Base-by-base conservation (phyloP, 768 basidiomycete genomes). In the Lactarius akahatsu region DNA sequence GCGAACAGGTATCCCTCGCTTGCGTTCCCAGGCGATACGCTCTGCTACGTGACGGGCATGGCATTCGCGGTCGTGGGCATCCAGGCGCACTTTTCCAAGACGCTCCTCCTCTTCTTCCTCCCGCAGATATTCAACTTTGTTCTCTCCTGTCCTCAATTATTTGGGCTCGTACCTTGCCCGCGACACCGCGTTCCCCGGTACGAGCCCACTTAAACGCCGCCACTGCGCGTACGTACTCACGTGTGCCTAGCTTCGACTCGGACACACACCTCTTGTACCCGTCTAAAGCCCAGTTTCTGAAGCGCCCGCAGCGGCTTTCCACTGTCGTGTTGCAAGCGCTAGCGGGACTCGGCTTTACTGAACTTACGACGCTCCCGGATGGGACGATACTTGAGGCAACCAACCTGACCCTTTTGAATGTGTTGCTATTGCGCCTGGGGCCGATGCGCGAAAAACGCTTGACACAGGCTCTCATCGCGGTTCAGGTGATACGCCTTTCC, bases 61-160 rank as follows among this genome's bases (percentile, higher is more conserved):
- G 94, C 97, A 4, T 98, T 99, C 75, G 90, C 97, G 0, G 96
- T 97, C 10, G 95, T 96, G 38, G 96, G 94, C 28, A 98, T 99
- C 69, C 93, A 97, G 73, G 94, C 91, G 0, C 97, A 99, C 76
- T 98, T 95, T 77, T 94, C 93, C 61, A 99, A 99, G 78, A 99
- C 97, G 0, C 80, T 99, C 10, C 83, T 98, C 64, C 80, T 98
- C 30, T 98, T 99, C 82, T 98, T 98, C 80, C 83, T 99, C 57
- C 97, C 97, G 4, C 97, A 99, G 75, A 90, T 97, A 69, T 95
- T 98, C 86, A 99, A 99, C 76, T 99, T 99, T 74, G 62, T 98
- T 59, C 80, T 98, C 45, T 96, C 94, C 15, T 92, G 90, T 71
- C 97, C 97, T 13, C 97, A 99, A 74, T 79, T 99, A 2, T 98